Base-by-base conservation (phyloP, 805 yeast species). In the Ogataea methanolica region DNA sequence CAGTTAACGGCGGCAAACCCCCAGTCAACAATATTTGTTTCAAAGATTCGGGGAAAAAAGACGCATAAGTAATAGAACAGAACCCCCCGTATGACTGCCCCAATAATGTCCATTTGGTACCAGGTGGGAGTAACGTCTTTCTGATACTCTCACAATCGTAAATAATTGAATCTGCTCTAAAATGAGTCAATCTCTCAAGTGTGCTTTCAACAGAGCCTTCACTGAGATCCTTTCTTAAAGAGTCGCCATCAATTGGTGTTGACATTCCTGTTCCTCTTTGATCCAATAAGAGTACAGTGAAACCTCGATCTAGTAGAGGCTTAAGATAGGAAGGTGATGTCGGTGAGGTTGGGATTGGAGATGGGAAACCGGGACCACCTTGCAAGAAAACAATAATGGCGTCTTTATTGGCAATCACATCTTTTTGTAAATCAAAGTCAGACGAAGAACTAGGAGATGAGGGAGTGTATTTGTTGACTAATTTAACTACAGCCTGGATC, bases 261-360 rank as follows among this genome's bases (percentile, higher is more conserved):
- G 80, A 74, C 23, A 74, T 59, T 0, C 85, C 85, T 1, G 85
- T 80, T n/a, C 85, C 85, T 56, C 85, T 61, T 57, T 80, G 85
- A 62, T 80, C 85, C 42, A 77, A 61, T 37, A 68, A 72, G 39
- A 8, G 23, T 12, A 62, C 62, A 1, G 61, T 51, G 35, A 52
- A 57, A 2, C 45, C 47, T 52, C 46, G 53, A 4, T 59, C 51
- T 1, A 60, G 21, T 5, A 62, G 41, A 1, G 53, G 51, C 1
- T 45, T 43, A 16, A 61, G 39, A 38, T 43, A 61, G 4, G 46
- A 31, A 1, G 64, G 62, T 16, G 44, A 42, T 2, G 48, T 2
- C 2, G 31, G 29, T 14, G 53, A 41, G 1, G 54, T 47, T 5
- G 65, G 60, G 4, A 50, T 48, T 2, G 57, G 50, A 41, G 78